Base-by-base conservation (phyloP, 2,329 filamentous ascomycete species). In the Diplocarpon rosae region DNA sequence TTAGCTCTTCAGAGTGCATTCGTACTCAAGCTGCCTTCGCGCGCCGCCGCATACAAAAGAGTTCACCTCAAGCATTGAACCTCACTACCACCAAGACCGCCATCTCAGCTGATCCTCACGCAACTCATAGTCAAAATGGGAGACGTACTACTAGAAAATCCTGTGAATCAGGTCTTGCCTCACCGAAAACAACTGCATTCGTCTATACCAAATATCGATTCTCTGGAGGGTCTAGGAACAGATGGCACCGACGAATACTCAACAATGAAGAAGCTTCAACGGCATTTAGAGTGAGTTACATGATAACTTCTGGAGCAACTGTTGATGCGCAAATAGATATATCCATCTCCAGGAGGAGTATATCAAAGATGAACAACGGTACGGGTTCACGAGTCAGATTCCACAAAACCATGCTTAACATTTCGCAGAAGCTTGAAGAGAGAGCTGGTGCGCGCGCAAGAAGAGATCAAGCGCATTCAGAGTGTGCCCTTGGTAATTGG, bases 331-430 rank as follows among this genome's bases (percentile, higher is more conserved):
- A 52, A 45, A 53, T 57, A 87, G 83, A 65, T 86, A 94, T 66
- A 95, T 96, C 64, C 87, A 95, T 68, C 76, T 98, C 58, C 92
- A 98, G 70, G 92, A 98, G 69, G 92, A 98, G 66, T 98, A 98
- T 68, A 98, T 98, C 79, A 98, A 98, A 72, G 92, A 98, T 78
- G 92, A 98, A 73, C 92, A 98, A 71, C 82, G 86, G 83, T 85
- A 67, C 44, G 63, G 49, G 32, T 43, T 37, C 42, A 40, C 28
- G 27, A 45, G 27, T 20, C 34, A n/a, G 10, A 29, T 0, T 29
- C 13, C 12, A 38, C 24, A 12, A 12, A 37, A 33, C 20, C 28
- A 12, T 29, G 24, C 32, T 52, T 58, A 50, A 58, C 38, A 46
- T 16, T 13, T 11, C 49, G 35, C 56, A 88, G 87, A 71, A 95